Evolutionary conservation across 257 asterid genomes (phyloP).

Genomic region (Solanum chilense): DNA sequence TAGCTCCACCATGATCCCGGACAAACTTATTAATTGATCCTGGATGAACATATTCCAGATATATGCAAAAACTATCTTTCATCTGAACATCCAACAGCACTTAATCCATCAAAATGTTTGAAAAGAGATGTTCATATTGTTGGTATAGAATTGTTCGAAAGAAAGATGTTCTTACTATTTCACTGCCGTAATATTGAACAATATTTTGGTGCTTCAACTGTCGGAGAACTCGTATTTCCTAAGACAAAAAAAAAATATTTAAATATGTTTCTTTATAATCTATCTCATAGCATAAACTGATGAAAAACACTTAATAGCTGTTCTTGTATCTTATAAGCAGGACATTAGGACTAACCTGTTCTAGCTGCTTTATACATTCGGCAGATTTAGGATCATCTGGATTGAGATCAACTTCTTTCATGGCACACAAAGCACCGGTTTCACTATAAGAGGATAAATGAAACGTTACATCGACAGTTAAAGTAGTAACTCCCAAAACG

Average conservation of each 20-base stretch:
- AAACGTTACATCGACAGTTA: neutral
- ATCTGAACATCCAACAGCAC: constrained; percentile 26
- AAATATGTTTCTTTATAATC: neutral
- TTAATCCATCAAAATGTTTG: neutral
- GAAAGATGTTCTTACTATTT: constrained; percentile 41
- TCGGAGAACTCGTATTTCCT: constrained; percentile 75
- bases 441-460: constrained; percentile 29
- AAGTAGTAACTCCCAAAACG: neutral
- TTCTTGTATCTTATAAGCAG: neutral
- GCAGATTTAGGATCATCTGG: constrained; percentile 56
- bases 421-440: constrained; percentile 84
- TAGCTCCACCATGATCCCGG: constrained; percentile 59
- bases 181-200: constrained; percentile 75
- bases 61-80: constrained; percentile 81
- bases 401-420: constrained; percentile 76
- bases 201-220: constrained; percentile 77
- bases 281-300: neutral
- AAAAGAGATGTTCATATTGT: neutral
- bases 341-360: constrained; percentile 48
- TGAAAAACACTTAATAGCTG: neutral
- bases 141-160: neutral
- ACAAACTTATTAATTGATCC: constrained; percentile 70
- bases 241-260: neutral
- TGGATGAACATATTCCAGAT: constrained; percentile 91
- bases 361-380: constrained; percentile 67